Conservation (phyloP, 768 basidiomycete species). For the Pulveroboletus sp. region DNA sequence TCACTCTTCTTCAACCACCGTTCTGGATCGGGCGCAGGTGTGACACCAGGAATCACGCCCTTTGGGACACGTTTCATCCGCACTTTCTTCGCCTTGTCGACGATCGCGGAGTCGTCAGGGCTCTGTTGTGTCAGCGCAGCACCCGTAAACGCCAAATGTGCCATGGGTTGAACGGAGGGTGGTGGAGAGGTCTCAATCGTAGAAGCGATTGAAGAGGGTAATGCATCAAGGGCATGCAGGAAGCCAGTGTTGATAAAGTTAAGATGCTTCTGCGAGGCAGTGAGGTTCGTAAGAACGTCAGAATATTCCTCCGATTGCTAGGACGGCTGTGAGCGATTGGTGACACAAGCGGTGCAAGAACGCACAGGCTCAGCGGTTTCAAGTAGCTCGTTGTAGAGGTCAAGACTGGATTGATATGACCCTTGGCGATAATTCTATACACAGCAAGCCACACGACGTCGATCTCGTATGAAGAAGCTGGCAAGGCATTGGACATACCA, state of each 20-base stretch:
- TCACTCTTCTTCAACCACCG: constrained; percentile 89
- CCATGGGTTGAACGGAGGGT: constrained; percentile 42
- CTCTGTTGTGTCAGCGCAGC: constrained; percentile 25
- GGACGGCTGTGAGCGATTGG: constrained; percentile 6
- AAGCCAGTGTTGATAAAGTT: constrained; percentile 79
- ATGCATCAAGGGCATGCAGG: constrained; percentile 57
- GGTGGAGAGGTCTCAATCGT: constrained; percentile 63
- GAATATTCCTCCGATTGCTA: constrained; percentile 86
- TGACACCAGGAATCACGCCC: constrained; percentile 75
- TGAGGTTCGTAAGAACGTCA: constrained; percentile 83
- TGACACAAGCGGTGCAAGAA: constrained; percentile 17
- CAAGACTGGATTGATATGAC: constrained; percentile 67
- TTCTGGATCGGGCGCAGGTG: constrained; percentile 82
- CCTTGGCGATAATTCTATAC: constrained; percentile 75
- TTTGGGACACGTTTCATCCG: constrained; percentile 68
- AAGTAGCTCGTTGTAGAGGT: constrained; percentile 78
- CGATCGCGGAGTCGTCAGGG: constrained; percentile 35
- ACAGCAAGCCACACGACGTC: constrained; percentile 9
- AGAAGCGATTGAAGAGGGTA: constrained; percentile 50
- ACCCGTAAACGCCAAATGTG: constrained; percentile 23
- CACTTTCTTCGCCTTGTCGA: constrained; percentile 45
- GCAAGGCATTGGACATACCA: constrained; percentile 51
- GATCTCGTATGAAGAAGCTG: constrained; percentile 21
- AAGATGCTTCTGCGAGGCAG: constrained; percentile 76
- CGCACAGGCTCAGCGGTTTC: constrained; percentile 76